A percentile compares a stretch with the other conserved stretches of the same genome.
phyloP scores from a whole-genome alignment of 148 eudicot genomes.

The Bassia scoparia region DNA sequence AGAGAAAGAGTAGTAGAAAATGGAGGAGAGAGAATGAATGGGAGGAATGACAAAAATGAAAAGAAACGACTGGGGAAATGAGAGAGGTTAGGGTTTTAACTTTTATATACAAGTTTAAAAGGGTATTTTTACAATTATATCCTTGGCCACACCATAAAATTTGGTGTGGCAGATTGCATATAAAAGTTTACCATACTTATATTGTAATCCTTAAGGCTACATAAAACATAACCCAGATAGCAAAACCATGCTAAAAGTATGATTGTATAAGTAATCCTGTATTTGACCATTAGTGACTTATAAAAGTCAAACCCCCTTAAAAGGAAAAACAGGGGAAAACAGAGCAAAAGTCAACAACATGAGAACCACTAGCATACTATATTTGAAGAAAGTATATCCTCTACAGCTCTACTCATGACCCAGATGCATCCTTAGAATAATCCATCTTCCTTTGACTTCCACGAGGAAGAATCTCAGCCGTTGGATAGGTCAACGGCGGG shows the following conservation, averaged over 20 bases:
- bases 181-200: no score
- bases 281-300: constrained; percentile 17
- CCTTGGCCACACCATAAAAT: no score
- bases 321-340: constrained; percentile 24
- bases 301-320: constrained; percentile 15
- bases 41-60: no score
- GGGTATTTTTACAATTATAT: no score
- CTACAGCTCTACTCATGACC: constrained; percentile 23
- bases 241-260: neutral
- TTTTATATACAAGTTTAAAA: no score
- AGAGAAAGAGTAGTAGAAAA: no score
- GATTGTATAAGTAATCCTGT: neutral
- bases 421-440: constrained; percentile 17
- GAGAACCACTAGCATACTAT: neutral
- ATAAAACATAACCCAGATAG: no score
- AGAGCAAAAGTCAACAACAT: constrained; percentile 9
- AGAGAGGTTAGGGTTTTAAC: no score
- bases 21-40: no score
- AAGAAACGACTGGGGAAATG: no score
- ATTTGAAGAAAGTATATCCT: neutral
- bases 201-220: no score
- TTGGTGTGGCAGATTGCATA: no score
- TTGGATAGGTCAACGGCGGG: neutral
- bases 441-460: constrained; percentile 21
- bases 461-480: constrained; percentile 20